phyloP scores from a whole-genome alignment of 176 grass and related monocot species.

The maize (Zea mays) region DNA sequence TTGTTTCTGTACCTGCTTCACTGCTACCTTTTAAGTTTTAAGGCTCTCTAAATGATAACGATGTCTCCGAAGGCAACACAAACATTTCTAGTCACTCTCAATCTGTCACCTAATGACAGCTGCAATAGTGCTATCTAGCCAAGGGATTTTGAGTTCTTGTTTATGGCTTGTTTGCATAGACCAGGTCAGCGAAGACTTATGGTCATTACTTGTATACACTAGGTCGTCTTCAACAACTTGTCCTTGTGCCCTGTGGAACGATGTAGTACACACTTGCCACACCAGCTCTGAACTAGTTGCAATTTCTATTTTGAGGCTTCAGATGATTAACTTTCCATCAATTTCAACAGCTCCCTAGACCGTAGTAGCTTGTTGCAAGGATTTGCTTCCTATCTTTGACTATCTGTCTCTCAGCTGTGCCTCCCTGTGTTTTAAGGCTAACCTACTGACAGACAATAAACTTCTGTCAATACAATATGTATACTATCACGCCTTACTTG shows the following conservation, averaged over 20 bases:
- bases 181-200: neutral
- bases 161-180: neutral
- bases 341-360: neutral
- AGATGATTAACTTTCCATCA: neutral
- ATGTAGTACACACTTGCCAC: neutral
- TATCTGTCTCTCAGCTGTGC: neutral
- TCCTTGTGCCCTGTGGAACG: neutral
- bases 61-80: neutral
- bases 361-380: neutral
- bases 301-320: neutral
- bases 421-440: neutral
- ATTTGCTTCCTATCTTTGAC: neutral
- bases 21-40: neutral
- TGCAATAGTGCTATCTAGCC: neutral
- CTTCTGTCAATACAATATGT: neutral
- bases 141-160: neutral
- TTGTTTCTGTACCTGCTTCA: neutral
- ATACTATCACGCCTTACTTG: neutral
- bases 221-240: neutral
- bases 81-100: neutral
- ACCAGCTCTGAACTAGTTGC: neutral
- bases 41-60: neutral
- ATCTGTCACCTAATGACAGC: neutral
- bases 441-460: neutral
- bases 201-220: neutral